Evolutionary conservation across 495 filamentous ascomycete genomes (phyloP), one percentile per base, ranked within the genome.

Genomic region (Elaphomyces granulatus): DNA sequence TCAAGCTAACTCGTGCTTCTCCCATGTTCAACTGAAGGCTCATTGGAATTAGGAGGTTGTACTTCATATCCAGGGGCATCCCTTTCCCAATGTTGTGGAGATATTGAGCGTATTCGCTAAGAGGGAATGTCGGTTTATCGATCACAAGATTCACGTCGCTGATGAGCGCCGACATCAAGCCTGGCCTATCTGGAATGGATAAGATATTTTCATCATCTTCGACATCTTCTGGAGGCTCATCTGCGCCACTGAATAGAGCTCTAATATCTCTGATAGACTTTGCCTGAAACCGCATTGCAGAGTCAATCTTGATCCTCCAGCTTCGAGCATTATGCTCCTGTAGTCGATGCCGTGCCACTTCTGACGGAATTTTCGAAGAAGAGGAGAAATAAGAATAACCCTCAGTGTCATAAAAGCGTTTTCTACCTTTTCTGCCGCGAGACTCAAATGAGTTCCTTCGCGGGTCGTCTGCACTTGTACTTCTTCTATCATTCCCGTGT

Each of bases 261-360:
- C 86, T 74, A 17, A 92, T 69, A 44, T 94, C 85, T 45, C 77
- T 79, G 58, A 92, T 83, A 4, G 74, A 73, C 4, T 73, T 70
- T 31, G 69, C 80, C 39, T 88, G 77, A 37, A 79, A 73, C 21
- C 66, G 59, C 46, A 85, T 71, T 17, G 78, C 75, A 40, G 69
- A 68, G 49, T 94, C 86, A 34, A 99, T 94, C 26, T 88, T 78
- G 44, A 75, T 78, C 58, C 90, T 94, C 90, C 90, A 99, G 34
- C 78, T 85, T 50, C 80, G 77, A 2, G 90, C 75, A 58, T 96
- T 93, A 49, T 87, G 75, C 34, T 75, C 60, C 41, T 87, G 68
- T 12, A 99, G 69, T 41, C 70, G 80, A 34, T 77, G 67, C 61
- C 72, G 73, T 9, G 92, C 92, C 36, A 83, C 75, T 3, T 78